Conservation (phyloP, 345 rosid genomes). For the Aethionema arabicum region DNA sequence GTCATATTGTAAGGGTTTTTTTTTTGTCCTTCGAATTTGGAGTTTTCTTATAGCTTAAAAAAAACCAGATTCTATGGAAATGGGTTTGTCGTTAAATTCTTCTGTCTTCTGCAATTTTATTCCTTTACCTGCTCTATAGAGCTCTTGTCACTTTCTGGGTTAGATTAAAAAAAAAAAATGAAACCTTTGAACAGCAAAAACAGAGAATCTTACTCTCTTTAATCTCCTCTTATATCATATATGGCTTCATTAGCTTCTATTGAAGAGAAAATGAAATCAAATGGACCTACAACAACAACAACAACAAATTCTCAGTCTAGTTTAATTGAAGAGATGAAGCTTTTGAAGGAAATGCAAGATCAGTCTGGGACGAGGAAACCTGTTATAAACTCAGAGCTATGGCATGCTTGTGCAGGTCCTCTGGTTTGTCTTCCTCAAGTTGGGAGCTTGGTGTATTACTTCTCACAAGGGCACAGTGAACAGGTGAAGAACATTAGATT, state of each 20-base stretch:
- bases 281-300: conserved; percentile 37
- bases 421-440: conserved; percentile 92
- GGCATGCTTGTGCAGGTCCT: conserved; percentile 99
- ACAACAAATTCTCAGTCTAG: conserved; percentile 33
- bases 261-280: conserved; percentile 68
- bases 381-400: conserved; percentile 77
- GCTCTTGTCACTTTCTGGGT: conserved; percentile 20
- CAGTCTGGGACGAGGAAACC: conserved; percentile 75
- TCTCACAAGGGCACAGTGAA: conserved; percentile 99
- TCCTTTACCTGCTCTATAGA: conserved; percentile 23
- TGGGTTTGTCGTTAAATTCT: conserved; percentile 35
- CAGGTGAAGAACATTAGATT: conserved; percentile 52
- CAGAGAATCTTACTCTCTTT: conserved; percentile 20
- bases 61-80: conserved; percentile 42
- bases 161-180: not conserved
- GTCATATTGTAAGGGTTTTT: conserved; percentile 45
- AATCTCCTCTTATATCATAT: conserved; percentile 1
- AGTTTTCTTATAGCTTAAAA: conserved; percentile 22
- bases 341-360: conserved; percentile 80
- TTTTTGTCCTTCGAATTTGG: conserved; percentile 56
- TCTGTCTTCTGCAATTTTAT: conserved; percentile 31
- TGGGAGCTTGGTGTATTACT: conserved; percentile 88
- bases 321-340: conserved; percentile 87
- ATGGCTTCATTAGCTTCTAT: conserved; percentile 51
- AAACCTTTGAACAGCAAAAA: conserved; percentile 14